Evolutionary conservation across 2,329 filamentous ascomycete species (phyloP), one percentile per base, ranked within the genome.

Genomic region (Dactylellina drechsleri): DNA sequence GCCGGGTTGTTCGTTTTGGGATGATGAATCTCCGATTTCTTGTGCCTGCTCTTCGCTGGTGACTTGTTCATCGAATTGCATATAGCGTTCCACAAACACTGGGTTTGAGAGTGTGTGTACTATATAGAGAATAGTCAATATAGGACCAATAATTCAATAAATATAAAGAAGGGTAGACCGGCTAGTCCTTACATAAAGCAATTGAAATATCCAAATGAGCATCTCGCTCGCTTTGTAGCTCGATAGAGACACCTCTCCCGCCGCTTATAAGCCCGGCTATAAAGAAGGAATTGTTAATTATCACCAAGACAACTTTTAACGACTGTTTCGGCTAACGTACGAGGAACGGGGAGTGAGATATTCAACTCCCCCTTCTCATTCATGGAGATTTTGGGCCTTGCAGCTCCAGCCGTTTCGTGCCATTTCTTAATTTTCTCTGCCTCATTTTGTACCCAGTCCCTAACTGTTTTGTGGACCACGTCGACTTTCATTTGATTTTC

Each of bases 371-470:
- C 71, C 12, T 59, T 68, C n/a, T 64, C 62, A 16, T 47, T 65
- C 4, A 68, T n/a, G 2, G 36, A 41, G 26, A 75, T 7, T 36
- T 59, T 56, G 18, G 71, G 71, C 16, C 45, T 41, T 28, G 52
- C 36, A n/a, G 58, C 40, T 6, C 28, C 71, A 15, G 45, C 23
- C 15, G 50, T 75, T 28, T 75, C 57, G 20, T 75, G 45, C 71
- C 68, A 74, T 13, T 62, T 62, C 5, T 13, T 50, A 12, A 56
- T 68, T 26, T 47, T 75, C n/a, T 67, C 64, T 1, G 71, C 71
- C 60, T 75, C 71, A 60, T 75, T 68, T 23, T 68, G 20, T 2
- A 75, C 71, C 71, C 71, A 75, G 23, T 75, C 71, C n/a, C 64
- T 50, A 6, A 75, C 71, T 0, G 71, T 67, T 45, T 75, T 75